These are phyloP conservation scores for Arabis hirsuta DNA, from an alignment of 345 rosid genomes.

Conservation along the genomic window DNA sequence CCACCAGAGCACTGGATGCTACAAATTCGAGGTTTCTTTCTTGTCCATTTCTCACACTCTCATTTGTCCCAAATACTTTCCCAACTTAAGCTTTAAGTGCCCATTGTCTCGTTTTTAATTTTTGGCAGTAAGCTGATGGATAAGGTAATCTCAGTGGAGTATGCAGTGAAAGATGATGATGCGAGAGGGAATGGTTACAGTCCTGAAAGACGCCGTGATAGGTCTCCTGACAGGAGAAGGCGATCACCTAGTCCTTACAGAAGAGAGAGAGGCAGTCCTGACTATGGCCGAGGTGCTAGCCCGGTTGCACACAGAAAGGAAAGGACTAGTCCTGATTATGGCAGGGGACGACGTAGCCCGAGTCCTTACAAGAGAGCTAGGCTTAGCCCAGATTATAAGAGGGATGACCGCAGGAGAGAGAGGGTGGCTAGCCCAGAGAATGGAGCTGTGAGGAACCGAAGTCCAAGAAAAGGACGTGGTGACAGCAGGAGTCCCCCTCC, in stretches of 20 bases:
- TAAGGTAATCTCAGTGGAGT: conserved; percentile 89
- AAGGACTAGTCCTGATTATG: conserved; percentile 82
- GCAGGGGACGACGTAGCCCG: conserved; percentile 66
- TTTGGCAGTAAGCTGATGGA: conserved; percentile 83
- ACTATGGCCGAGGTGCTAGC: conserved; percentile 84
- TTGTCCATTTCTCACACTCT: background rate
- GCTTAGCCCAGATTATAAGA: conserved; percentile 62
- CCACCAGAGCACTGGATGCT: conserved; percentile 81
- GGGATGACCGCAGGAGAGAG: conserved; percentile 55
- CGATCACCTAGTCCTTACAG: conserved; percentile 82
- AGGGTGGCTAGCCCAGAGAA: conserved; percentile 55
- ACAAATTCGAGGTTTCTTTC: conserved; percentile 70
- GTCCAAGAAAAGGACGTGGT: conserved; percentile 51
- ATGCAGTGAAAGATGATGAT: conserved; percentile 91
- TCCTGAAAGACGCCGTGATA: conserved; percentile 73
- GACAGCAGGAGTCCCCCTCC: conserved; percentile 54
- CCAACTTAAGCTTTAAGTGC: background rate
- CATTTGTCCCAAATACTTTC: background rate
- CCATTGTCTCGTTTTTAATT: background rate
- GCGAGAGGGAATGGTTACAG: conserved; percentile 66
- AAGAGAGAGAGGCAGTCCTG: conserved; percentile 91
- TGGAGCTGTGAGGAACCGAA: conserved; percentile 51
- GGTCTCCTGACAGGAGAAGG: conserved; percentile 81
- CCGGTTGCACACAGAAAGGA: conserved; percentile 61
- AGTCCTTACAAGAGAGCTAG: conserved; percentile 64